Conservation (phyloP, 75 land plant genomes). For the Picea sitchensis region DNA sequence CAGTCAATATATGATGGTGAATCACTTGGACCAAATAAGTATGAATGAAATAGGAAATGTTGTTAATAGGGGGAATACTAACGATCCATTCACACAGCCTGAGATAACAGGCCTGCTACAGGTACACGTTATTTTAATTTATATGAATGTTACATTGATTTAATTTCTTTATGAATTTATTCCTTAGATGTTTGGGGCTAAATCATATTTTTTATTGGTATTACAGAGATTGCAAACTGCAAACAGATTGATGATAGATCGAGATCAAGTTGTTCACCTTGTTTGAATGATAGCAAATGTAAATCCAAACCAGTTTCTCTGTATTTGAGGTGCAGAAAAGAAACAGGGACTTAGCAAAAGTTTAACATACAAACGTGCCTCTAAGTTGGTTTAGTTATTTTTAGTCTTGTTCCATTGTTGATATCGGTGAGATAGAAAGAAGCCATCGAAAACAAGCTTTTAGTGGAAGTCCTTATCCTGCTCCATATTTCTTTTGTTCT, state of each 20-base stretch:
- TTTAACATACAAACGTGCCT: no score
- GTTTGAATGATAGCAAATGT: conserved; percentile 8
- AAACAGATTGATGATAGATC: conserved; percentile 63
- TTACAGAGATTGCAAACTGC: conserved; percentile 54
- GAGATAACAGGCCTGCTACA: conserved; percentile 60
- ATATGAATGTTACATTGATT: not conserved
- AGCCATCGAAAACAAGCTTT: no score
- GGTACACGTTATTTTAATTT: conserved; percentile 35
- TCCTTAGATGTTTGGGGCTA: not conserved
- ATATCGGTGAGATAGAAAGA: no score
- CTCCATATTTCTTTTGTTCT: no score
- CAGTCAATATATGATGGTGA: conserved; percentile 71
- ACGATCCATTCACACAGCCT: conserved; percentile 40
- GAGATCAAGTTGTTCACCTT: conserved; percentile 31
- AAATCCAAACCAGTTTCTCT: not conserved
- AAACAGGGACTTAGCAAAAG: no score
- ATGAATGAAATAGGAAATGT: conserved; percentile 50
- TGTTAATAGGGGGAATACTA: conserved; percentile 55
- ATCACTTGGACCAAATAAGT: conserved; percentile 59
- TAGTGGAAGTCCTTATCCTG: no score
- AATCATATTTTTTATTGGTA: conserved; percentile 1
- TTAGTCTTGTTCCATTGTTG: no score
- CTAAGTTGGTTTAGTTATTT: no score
- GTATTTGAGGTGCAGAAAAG: no score
- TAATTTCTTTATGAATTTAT: not conserved